Evolutionary conservation across 2,329 filamentous ascomycete genomes (phyloP), one percentile per base, ranked within the genome.

Genomic region (Aspergillus felis): DNA sequence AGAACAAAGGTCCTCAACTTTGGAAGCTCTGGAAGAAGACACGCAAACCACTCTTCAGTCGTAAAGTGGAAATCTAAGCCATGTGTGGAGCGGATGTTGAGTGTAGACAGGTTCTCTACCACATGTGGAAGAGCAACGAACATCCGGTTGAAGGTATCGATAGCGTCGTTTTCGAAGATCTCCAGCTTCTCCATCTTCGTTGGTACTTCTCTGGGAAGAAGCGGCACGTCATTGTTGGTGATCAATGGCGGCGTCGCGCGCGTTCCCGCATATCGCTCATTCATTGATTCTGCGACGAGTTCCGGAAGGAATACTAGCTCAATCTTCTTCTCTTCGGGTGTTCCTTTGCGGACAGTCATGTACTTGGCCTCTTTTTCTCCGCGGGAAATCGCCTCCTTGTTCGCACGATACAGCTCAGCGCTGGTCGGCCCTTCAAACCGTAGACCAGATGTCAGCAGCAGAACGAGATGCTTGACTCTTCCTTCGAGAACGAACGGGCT

Each of bases 141-240:
- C 61, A 70, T 65, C 5, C 65, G 63, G 53, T 35, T 54, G 53
- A 69, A 61, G 0, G 65, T 60, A 32, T 68, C 65, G 1, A 68
- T 59, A 1, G 66, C 63, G 24, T 69, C 66, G 35, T 68, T 68
- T 35, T 68, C 64, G n/a, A 63, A 53, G 27, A 70, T 70, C 25
- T 70, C 68, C 14, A 70, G 38, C 4, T 53, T 66, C 6, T 48
- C 28, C n/a, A 68, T 28, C 24, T 60, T 60, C 42, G 57, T 51
- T 3, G 47, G 27, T 9, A 50, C 48, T 28, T 50, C 48, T 9
- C 10, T 29, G 7, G 48, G 48, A 3, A 50, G 48, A 44, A 8
- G 28, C 35, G 35, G 54, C 7, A 24, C 41, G 27, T 8, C 12
- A 9, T 4, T 20, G 51, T 22, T 27, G 50, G 20, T 54, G 42